Conservation (phyloP, 2,329 filamentous ascomycete species). For the Calonectria hongkongensis region DNA sequence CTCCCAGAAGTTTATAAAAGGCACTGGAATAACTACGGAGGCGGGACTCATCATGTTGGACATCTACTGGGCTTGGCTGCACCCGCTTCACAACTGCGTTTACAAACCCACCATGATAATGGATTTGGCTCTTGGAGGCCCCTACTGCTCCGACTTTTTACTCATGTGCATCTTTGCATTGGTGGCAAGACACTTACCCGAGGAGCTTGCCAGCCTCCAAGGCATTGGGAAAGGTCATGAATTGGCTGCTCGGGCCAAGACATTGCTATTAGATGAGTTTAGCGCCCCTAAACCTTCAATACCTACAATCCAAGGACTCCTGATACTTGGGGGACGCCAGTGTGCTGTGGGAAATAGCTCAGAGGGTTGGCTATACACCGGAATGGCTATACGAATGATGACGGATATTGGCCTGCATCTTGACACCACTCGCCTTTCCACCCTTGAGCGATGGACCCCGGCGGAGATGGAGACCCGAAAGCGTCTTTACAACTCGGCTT, state of each 20-base stretch:
- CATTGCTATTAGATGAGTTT: not conserved
- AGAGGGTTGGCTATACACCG: conserved; percentile 49
- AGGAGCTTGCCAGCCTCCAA: not conserved
- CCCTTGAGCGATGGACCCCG: conserved; percentile 44
- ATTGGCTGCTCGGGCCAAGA: not conserved
- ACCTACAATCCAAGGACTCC: conserved; percentile 32
- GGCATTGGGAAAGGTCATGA: not conserved
- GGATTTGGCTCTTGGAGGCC: conserved; percentile 47
- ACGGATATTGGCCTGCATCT: conserved; percentile 49
- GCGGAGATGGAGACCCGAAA: conserved; percentile 48
- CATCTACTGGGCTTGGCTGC: conserved; percentile 51
- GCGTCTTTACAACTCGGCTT: conserved; percentile 48
- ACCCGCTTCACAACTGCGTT: conserved; percentile 48
- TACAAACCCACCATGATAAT: conserved; percentile 47
- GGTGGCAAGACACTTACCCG: conserved; percentile 44
- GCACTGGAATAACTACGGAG: conserved; percentile 40
- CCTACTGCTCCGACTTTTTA: conserved; percentile 49
- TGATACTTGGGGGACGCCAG: conserved; percentile 48
- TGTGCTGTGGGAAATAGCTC: conserved; percentile 48
- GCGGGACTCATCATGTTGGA: conserved; percentile 44
- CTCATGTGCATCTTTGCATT: conserved; percentile 48
- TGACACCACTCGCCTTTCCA: conserved; percentile 39
- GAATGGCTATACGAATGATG: conserved; percentile 51
- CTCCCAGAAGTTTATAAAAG: conserved; percentile 28
- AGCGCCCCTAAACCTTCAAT: not conserved